Evolutionary conservation across 2,329 filamentous ascomycete genomes (phyloP).

Genomic region (Dactylonectria estremocensis): DNA sequence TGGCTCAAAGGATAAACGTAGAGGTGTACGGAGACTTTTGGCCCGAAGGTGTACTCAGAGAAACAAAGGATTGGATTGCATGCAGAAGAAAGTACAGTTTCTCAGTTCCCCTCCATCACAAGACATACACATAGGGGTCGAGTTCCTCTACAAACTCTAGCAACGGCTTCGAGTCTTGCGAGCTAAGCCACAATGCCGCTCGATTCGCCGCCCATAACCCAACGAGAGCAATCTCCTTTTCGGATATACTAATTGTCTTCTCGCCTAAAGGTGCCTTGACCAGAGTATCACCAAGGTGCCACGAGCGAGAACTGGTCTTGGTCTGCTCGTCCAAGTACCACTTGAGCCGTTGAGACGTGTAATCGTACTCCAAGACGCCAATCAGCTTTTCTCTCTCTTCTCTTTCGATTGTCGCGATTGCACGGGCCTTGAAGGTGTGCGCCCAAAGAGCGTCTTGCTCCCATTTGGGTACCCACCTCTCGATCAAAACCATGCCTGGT

Average conservation of each 20-base stretch:
- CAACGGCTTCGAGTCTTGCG: constrained; percentile 26
- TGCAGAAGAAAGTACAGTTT: too few species aligned
- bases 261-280: constrained; percentile 1
- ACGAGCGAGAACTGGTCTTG: not conserved
- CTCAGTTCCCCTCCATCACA: constrained; percentile 1
- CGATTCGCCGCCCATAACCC: constrained; percentile 25
- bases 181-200: constrained; percentile 21
- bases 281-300: constrained; percentile 20
- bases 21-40: too few species aligned
- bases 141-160: constrained; percentile 20
- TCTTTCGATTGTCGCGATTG: not conserved
- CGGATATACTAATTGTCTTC: constrained; percentile 4
- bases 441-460: not conserved
- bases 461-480: not conserved
- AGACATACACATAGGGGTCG: constrained; percentile 22
- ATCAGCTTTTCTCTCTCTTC: not conserved
- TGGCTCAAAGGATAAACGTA: too few species aligned
- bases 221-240: constrained; percentile 15
- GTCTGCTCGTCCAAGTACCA: constrained; percentile 21
- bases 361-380: constrained; percentile 20
- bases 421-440: constrained; percentile 1
- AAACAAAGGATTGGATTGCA: too few species aligned
- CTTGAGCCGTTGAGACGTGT: constrained; percentile 6
- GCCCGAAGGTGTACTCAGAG: too few species aligned
- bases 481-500: not conserved